phyloP scores from a whole-genome alignment of 2,329 filamentous ascomycete species.

The Pseudogymnoascus sp. region DNA sequence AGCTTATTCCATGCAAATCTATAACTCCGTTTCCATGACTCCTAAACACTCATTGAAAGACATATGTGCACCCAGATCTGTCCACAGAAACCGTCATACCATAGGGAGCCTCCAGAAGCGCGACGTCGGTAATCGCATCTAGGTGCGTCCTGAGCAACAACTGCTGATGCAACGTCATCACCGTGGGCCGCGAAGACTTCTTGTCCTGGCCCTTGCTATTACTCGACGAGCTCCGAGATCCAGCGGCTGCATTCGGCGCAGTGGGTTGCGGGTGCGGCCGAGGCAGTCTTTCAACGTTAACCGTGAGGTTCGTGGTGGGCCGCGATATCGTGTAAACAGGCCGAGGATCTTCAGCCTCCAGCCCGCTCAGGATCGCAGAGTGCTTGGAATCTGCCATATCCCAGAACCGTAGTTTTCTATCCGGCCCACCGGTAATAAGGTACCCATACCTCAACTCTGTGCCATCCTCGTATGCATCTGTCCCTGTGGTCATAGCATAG shows the following conservation, averaged over 20 bases:
- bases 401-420: constrained; percentile 91
- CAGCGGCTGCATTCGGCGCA: constrained; percentile 25
- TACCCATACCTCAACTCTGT: constrained; percentile 71
- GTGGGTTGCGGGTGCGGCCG: constrained; percentile 20
- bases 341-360: constrained; percentile 59
- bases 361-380: constrained; percentile 72
- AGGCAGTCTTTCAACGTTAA: constrained; percentile 51
- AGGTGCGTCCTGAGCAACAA: constrained; percentile 77
- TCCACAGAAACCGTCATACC: constrained; percentile 90
- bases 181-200: constrained; percentile 62
- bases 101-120: constrained; percentile 81
- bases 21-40: neutral
- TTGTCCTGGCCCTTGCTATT: constrained; percentile 21
- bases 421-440: constrained; percentile 77
- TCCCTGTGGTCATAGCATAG: constrained; percentile 64
- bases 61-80: constrained; percentile 79
- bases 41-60: constrained; percentile 42
- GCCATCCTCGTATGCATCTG: constrained; percentile 60
- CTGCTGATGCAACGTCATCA: constrained; percentile 83
- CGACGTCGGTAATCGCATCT: constrained; percentile 80
- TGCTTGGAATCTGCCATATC: constrained; percentile 71
- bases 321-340: constrained; percentile 63
- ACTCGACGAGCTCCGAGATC: constrained; percentile 21
- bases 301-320: constrained; percentile 51
- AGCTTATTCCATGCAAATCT: neutral